Evolutionary conservation across 106 monocot species (phyloP), one percentile per base, ranked within the genome.

Genomic region (Xerophyta viscosa): DNA sequence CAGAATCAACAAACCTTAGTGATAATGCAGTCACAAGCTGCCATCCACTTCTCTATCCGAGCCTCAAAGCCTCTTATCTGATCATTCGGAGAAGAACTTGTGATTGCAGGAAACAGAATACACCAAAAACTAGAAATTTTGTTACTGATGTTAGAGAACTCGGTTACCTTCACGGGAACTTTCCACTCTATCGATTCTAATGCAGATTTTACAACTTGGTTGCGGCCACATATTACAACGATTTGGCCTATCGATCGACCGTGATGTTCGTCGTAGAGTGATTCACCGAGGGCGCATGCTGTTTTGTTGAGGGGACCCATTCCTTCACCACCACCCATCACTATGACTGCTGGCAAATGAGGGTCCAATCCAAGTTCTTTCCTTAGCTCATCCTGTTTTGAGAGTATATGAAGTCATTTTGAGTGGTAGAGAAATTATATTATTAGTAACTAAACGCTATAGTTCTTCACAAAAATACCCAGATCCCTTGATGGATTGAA

Each of bases 251-350:
- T 64, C 8, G 77, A 63, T n/a, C 45, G 62, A 23, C 47, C 50
- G 6, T 64, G 56, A 21, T 61, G 57, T 31, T 66, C 43, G 44
- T 75, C 65, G 46, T 71, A 80, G 2, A 93, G 66, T 15, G 74
- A 65, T 42, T 87, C 72, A 19, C 70, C 80, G 13, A 93, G 80
- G 12, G 83, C 87, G 24, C 20, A 31, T 21, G 92, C 83, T 2
- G 87, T 93, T 37, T 80, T 57, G 65, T 77, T 65, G 1, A 93
- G 80, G 1, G 87, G 92, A 44, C 92, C 92, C 80, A 87, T 87
- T 24, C 92, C 92, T 37, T 93, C 92, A 5, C 92, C 92, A 3
- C 92, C 92, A 31, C 92, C 92, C 92, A 87, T 93, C 24, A 93
- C 48, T 19, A 93, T 68, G 21, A 83, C 92, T 10, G 92, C 83